Conservation (phyloP, 2,329 filamentous ascomycete genomes). For the Cyphellophora europaea region DNA sequence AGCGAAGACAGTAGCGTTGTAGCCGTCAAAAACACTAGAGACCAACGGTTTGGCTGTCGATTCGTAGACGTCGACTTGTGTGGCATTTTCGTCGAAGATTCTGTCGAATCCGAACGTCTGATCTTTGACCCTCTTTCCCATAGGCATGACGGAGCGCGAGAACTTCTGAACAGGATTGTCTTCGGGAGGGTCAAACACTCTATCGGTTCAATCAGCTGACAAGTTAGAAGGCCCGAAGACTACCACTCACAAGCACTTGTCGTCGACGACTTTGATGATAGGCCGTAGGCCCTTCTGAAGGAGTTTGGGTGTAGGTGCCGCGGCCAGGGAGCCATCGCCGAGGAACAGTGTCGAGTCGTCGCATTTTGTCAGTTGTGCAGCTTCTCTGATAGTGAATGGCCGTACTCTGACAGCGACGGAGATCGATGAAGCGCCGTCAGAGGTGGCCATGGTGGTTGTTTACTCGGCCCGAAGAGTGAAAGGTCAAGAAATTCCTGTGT, state of each 20-base stretch:
- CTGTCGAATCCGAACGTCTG: conserved; percentile 95
- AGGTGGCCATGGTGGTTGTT: conserved; percentile 29
- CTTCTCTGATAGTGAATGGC: conserved; percentile 76
- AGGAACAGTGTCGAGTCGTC: conserved; percentile 88
- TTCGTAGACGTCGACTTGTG: conserved; percentile 90
- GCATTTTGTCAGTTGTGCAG: conserved; percentile 66
- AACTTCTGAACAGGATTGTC: conserved; percentile 87
- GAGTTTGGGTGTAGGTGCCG: conserved; percentile 72
- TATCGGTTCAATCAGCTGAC: conserved; percentile 28
- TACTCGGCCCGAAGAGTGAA: too few relatives aligned
- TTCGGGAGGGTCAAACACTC: conserved; percentile 94
- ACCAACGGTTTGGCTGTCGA: conserved; percentile 81
- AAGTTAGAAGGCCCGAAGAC: not conserved
- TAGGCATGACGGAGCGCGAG: conserved; percentile 67
- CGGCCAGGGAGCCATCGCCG: conserved; percentile 94
- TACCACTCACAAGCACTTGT: conserved; percentile 75
- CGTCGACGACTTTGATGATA: conserved; percentile 93
- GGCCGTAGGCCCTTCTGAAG: conserved; percentile 77
- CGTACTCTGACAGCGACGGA: conserved; percentile 50
- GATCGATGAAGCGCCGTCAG: conserved; percentile 40
- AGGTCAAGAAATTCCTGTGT: too few relatives aligned
- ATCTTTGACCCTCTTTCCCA: conserved; percentile 89
- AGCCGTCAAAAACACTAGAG: conserved; percentile 91
- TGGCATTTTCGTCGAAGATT: conserved; percentile 91
- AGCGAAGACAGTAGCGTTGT: conserved; percentile 97